phyloP scores from a whole-genome alignment of 176 grass and related monocot species.

The Eragrostis curvula region DNA sequence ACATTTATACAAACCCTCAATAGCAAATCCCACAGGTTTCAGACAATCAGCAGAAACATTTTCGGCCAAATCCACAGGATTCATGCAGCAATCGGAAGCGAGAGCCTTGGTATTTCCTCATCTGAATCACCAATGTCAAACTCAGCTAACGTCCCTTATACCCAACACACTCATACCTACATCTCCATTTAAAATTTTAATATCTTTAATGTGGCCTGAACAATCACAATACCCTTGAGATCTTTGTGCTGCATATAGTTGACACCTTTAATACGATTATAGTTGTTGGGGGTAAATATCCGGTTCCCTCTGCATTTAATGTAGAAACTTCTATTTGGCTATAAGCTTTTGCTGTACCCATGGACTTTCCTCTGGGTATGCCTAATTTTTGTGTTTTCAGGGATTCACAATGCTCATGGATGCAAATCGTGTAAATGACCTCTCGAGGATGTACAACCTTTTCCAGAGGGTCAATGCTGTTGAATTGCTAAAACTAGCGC shows the following conservation, averaged over 20 bases:
- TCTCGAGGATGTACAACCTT: conserved; percentile 86
- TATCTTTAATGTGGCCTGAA: conserved; percentile 14
- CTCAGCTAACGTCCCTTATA: too few relatives aligned
- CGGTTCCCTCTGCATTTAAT: neutral
- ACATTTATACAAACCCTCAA: too few relatives aligned
- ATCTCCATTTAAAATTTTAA: conserved; percentile 14
- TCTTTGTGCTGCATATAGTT: neutral
- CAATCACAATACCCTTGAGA: conserved; percentile 26
- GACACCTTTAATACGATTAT: neutral
- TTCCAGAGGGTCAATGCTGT: conserved; percentile 98
- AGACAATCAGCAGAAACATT: too few relatives aligned
- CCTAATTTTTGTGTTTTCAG: conserved; percentile 40
- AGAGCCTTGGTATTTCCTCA: too few relatives aligned
- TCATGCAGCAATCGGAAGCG: too few relatives aligned
- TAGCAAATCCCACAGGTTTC: too few relatives aligned
- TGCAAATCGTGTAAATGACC: conserved; percentile 86
- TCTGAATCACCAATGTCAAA: too few relatives aligned
- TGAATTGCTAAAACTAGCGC: conserved; percentile 82
- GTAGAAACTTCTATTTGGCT: neutral
- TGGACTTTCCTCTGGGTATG: neutral
- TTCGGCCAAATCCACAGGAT: too few relatives aligned
- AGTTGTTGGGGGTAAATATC: neutral
- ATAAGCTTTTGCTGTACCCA: conserved; percentile 10
- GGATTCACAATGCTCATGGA: conserved; percentile 97
- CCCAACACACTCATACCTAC: too few relatives aligned